Percentiles rank a stretch among this genome's conserved stretches.
Conservation (phyloP, 257 asterid genomes). For the Catharanthus roseus region DNA sequence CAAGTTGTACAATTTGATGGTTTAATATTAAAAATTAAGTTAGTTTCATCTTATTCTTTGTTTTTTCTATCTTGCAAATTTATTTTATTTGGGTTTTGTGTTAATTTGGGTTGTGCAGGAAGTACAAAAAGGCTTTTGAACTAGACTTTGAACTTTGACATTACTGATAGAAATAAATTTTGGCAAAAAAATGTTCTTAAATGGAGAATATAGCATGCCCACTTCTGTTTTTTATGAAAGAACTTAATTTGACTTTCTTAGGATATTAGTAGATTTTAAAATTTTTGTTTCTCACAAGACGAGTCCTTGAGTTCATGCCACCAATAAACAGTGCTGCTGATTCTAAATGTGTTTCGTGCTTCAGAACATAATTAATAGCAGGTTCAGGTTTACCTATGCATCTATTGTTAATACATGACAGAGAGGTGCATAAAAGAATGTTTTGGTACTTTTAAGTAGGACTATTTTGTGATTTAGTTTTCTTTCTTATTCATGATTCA, state of each 20-base stretch:
- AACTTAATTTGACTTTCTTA: neutral
- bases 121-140: neutral
- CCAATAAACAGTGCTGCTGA: too few relatives aligned
- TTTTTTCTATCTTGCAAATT: neutral
- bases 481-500: neutral
- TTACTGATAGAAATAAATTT: neutral
- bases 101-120: neutral
- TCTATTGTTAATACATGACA: too few relatives aligned
- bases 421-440: neutral
- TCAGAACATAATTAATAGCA: neutral
- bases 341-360: neutral
- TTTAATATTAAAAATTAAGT: neutral
- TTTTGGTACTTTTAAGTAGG: neutral
- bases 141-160: neutral
- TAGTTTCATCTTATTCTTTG: neutral
- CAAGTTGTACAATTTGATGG: slow-evolving; percentile 8
- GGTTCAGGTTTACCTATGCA: neutral
- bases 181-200: neutral
- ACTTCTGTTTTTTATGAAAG: neutral
- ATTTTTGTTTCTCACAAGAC: neutral
- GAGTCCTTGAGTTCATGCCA: neutral
- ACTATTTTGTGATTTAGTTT: neutral
- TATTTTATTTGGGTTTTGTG: neutral
- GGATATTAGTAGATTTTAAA: neutral
- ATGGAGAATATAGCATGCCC: neutral